Evolutionary conservation across 441 rosid species (phyloP).

Genomic region (Gossypium davidsonii): DNA sequence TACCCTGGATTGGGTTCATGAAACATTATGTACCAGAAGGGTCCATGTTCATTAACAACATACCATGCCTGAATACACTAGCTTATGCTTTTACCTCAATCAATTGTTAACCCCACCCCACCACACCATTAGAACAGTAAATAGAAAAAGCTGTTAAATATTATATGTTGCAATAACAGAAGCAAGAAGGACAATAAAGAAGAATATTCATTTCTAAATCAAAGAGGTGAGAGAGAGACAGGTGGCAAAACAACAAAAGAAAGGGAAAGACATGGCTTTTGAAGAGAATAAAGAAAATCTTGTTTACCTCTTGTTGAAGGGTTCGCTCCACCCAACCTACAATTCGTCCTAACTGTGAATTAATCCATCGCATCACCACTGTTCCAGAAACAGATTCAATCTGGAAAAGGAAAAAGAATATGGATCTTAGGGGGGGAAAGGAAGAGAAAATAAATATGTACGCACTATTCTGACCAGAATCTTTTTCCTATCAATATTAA

Average conservation of each 20-base stretch:
- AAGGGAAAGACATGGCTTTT: neutral
- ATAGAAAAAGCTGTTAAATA: neutral
- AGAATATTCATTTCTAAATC: neutral
- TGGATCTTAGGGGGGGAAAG: neutral
- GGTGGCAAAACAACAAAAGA: neutral
- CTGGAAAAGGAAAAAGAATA: slow-evolving; percentile 28
- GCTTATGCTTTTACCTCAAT: neutral
- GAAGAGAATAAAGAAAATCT: slow-evolving; percentile 2
- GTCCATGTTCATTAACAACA: neutral
- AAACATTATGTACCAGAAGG: neutral
- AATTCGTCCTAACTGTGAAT: slow-evolving; percentile 87
- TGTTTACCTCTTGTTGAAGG: slow-evolving; percentile 85
- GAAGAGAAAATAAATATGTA: neutral
- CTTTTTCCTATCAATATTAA: slow-evolving; percentile 2
- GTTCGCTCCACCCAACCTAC: slow-evolving; percentile 95
- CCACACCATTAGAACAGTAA: neutral
- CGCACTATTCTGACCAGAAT: neutral
- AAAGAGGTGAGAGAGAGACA: neutral
- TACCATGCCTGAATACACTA: slow-evolving; percentile 9
- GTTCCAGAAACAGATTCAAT: slow-evolving; percentile 92
- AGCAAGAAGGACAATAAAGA: slow-evolving; percentile 1
- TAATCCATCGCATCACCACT: slow-evolving; percentile 91
- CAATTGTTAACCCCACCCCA: neutral
- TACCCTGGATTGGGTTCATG: neutral
- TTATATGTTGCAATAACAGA: neutral